Evolutionary conservation across 345 rosid genomes (phyloP).

Genomic region (Syzygium oleosum): DNA sequence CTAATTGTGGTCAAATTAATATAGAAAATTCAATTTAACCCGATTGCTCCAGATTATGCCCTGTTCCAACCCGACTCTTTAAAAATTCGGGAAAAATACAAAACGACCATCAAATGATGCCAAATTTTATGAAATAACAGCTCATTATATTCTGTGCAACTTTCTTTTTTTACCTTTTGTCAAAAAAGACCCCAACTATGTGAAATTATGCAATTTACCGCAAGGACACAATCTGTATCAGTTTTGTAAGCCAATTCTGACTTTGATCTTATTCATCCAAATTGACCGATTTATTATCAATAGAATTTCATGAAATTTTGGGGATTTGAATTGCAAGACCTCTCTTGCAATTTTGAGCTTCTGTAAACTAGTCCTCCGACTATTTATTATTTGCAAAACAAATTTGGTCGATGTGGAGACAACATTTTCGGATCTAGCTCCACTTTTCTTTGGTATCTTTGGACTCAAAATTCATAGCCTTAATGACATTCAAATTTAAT

Average conservation of each 20-base stretch:
- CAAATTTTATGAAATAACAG: background rate
- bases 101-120: background rate
- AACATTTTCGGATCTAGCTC: background rate
- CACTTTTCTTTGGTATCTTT: background rate
- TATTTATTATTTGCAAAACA: no score
- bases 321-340: background rate
- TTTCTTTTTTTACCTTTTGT: no score
- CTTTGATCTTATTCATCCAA: background rate
- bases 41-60: no score
- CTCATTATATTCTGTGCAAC: background rate
- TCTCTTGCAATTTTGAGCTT: background rate
- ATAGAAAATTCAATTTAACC: no score
- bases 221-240: background rate
- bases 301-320: no score
- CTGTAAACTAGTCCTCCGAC: background rate
- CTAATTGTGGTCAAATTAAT: no score
- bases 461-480: background rate
- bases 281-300: background rate
- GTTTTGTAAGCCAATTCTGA: background rate
- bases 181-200: background rate
- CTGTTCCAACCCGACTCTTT: no score
- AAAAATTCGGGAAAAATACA: no score
- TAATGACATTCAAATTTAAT: background rate
- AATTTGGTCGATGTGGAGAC: background rate
- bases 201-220: background rate